Percentiles rank a stretch among this genome's conserved stretches.
Evolutionary conservation across 805 yeast genomes (phyloP).

Genomic region (Isabelozyma heimii): DNA sequence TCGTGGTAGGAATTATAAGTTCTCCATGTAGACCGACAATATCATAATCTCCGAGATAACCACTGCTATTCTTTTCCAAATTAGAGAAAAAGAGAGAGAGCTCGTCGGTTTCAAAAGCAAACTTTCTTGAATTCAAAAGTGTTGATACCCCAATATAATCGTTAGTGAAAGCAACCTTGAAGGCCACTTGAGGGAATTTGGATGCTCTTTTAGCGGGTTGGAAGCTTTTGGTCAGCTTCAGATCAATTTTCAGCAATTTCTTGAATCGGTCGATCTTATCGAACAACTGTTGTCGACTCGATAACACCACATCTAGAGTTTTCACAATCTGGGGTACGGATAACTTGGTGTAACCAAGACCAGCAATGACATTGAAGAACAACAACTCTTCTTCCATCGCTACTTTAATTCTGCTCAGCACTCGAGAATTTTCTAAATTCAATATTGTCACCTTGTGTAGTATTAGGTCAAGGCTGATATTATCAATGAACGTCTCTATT

Average conservation of each 20-base stretch:
- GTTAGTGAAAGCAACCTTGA: conserved; percentile 19
- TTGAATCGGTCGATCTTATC: conserved; percentile 7
- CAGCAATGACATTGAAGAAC: conserved; percentile 12
- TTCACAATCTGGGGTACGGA: conserved; percentile 20
- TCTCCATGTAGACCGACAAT: conserved; percentile 36
- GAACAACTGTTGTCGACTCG: conserved; percentile 3
- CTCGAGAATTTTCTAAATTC: conserved; percentile 25
- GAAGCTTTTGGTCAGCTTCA: no score
- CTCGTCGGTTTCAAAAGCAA: conserved; percentile 35
- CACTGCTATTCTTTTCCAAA: conserved; percentile 13
- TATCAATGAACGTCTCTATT: conserved; percentile 16
- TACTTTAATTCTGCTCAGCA: conserved; percentile 13
- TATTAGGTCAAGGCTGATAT: conserved; percentile 13
- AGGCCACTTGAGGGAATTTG: conserved; percentile 10
- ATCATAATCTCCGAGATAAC: neutral
- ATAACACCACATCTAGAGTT: conserved; percentile 13
- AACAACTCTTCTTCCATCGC: conserved; percentile 5
- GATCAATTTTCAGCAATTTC: neutral
- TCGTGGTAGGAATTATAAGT: conserved; percentile 38
- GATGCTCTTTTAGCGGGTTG: no score
- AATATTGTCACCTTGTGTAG: conserved; percentile 13
- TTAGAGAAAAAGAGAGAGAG: conserved; percentile 18
- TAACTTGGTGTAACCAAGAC: conserved; percentile 30
- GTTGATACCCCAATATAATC: conserved; percentile 38
- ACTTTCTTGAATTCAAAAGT: conserved; percentile 26